Conservation (phyloP, 768 basidiomycete genomes). For the Artomyces pyxidatus region DNA sequence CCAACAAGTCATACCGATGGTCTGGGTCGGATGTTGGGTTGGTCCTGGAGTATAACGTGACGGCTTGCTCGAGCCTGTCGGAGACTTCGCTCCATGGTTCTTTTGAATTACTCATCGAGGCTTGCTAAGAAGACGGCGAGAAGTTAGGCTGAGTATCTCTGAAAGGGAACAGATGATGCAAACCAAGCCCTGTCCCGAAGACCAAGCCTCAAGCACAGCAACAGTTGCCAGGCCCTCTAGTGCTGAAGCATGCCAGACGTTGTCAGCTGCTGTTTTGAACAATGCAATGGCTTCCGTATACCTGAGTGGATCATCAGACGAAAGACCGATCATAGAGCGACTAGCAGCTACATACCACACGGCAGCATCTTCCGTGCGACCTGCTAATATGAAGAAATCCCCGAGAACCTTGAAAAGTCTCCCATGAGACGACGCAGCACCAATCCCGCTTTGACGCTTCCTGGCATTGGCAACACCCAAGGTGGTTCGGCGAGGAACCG, state of each 20-base stretch:
- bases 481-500: constrained; percentile 43
- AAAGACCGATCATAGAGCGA: constrained; percentile 14
- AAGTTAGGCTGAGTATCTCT: neutral
- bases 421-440: constrained; percentile 72
- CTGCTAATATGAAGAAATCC: constrained; percentile 82
- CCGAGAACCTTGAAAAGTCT: constrained; percentile 82
- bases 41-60: constrained; percentile 50
- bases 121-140: constrained; percentile 4
- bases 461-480: constrained; percentile 36
- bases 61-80: constrained; percentile 60
- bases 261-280: constrained; percentile 69
- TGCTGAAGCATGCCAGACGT: constrained; percentile 83
- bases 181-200: constrained; percentile 62
- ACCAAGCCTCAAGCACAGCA: constrained; percentile 79
- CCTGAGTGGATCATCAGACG: constrained; percentile 33
- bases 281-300: constrained; percentile 78
- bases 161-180: constrained; percentile 25
- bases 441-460: constrained; percentile 56
- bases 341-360: constrained; percentile 65
- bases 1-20: constrained; percentile 50
- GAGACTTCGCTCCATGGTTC: constrained; percentile 73
- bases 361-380: constrained; percentile 74
- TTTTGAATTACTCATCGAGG: constrained; percentile 22
- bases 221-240: constrained; percentile 81
- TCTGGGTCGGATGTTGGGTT: constrained; percentile 38